Evolutionary conservation across 768 basidiomycete genomes (phyloP).

Genomic region (Pisolithus albus): DNA sequence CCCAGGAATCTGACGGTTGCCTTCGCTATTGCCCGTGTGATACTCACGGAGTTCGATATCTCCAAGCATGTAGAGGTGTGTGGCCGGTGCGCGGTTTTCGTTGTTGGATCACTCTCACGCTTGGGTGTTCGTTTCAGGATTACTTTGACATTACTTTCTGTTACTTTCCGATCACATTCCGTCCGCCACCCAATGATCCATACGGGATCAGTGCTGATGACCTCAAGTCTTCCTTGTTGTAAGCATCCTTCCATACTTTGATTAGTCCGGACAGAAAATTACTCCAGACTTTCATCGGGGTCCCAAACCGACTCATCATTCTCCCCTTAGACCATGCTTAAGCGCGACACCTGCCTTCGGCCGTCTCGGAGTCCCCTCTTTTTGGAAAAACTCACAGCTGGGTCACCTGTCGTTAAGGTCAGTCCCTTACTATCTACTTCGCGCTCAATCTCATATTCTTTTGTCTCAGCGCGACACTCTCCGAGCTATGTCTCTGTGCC

Average conservation of each 20-base stretch:
- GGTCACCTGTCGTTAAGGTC: slow-evolving; percentile 79
- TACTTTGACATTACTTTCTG: slow-evolving; percentile 95
- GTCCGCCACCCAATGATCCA: slow-evolving; percentile 89
- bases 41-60: slow-evolving; percentile 85
- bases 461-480: slow-evolving; percentile 73
- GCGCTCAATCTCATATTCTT: background rate
- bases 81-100: background rate
- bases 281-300: too few species aligned
- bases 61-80: slow-evolving; percentile 68
- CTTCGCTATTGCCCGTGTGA: slow-evolving; percentile 81
- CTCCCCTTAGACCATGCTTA: slow-evolving; percentile 51
- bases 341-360: slow-evolving; percentile 79
- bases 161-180: slow-evolving; percentile 97
- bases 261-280: background rate
- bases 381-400: slow-evolving; percentile 83
- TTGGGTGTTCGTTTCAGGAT: slow-evolving; percentile 40
- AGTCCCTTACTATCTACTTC: background rate
- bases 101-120: too few species aligned
- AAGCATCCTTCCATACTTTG: slow-evolving; percentile 7
- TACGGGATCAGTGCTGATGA: slow-evolving; percentile 89
- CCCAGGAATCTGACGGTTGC: slow-evolving; percentile 88
- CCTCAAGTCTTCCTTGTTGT: slow-evolving; percentile 68
- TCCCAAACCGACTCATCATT: background rate
- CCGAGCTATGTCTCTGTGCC: slow-evolving; percentile 64
- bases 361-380: slow-evolving; percentile 76